Percentiles rank a stretch among this genome's conserved stretches.
These are phyloP conservation scores for Paxillus rubicundulus DNA, from an alignment of 768 basidiomycete genomes.

Conservation along the genomic window DNA sequence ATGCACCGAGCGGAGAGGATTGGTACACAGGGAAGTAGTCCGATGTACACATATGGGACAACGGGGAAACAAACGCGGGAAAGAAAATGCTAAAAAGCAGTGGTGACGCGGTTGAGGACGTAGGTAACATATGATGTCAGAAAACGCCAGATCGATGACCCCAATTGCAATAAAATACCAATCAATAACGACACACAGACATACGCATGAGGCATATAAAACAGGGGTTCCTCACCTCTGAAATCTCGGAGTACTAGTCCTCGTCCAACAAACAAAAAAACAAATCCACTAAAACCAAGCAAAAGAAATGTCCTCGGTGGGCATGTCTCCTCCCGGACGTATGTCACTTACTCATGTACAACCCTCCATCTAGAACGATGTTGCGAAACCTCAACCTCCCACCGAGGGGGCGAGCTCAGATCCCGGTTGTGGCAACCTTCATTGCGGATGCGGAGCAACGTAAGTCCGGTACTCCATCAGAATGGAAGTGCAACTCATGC, in stretches of 20 bases:
- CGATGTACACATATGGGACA: too few relatives aligned
- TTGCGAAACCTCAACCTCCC: background rate
- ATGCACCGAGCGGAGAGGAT: too few relatives aligned
- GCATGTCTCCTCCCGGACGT: background rate
- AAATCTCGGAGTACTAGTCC: background rate
- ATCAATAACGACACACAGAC: background rate
- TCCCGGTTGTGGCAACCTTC: constrained; percentile 10
- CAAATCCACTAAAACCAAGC: too few relatives aligned
- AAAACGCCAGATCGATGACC: too few relatives aligned
- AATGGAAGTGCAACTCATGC: background rate
- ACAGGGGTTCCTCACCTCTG: background rate
- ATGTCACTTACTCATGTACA: background rate
- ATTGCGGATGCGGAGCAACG: constrained; percentile 15
- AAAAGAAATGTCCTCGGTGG: background rate
- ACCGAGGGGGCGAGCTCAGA: background rate
- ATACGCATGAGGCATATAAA: background rate
- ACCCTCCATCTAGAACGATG: background rate
- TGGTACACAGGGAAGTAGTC: too few relatives aligned
- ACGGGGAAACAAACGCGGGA: too few relatives aligned
- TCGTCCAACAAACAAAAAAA: background rate
- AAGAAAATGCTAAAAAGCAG: too few relatives aligned
- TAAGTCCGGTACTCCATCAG: background rate
- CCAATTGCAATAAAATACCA: too few relatives aligned
- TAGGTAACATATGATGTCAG: too few relatives aligned
- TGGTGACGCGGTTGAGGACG: too few relatives aligned